Evolutionary conservation across 2,329 filamentous ascomycete species (phyloP), one percentile per base, ranked within the genome.

Genomic region (Aspergillus versicolor): DNA sequence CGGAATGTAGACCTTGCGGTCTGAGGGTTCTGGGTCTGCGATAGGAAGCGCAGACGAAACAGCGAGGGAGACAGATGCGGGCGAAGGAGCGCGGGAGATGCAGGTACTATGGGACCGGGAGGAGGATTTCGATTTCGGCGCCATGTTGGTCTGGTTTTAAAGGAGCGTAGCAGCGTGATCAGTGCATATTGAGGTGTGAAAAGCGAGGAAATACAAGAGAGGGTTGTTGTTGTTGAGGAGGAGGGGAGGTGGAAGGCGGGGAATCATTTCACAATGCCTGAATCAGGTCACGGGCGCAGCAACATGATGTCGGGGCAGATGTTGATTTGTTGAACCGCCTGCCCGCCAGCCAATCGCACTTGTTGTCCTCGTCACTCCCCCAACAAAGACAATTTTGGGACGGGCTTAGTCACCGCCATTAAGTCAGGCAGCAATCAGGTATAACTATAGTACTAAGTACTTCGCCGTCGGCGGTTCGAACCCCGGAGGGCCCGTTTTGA

Each of bases 1-100:
- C 15, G 71, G 70, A 34, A 73, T 72, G 46, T 71, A 72, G 60
- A 72, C 69, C 44, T 65, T 70, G 58, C 63, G 67, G 52, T 73
- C 70, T 67, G 47, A 50, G n/a, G 72, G 72, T 27, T 71, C 67
- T 54, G 62, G 47, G 22, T 61, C 54, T 24, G 38, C 43, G 38
- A 48, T 47, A 11, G 52, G 32, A 21, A 53, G 32, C 34, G 37
- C 12, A 48, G 52, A 8, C 58, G 56, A 46, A 57, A 54, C 19
- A 27, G 37, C 27, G 58, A 54, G 37, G 21, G 56, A 50, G 43
- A 55, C 30, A 19, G 50, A 19, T 15, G 55, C 30, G 52, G 59
- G 24, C 34, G 59, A 65, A 46, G 56, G 56, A 42, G 60, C 37
- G 30, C 55, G 55, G n/a, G 55, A 57, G 37, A 57, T 41, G 43